Base-by-base conservation (phyloP, 164 flowering plant species). In the Tetracentron sinense region DNA sequence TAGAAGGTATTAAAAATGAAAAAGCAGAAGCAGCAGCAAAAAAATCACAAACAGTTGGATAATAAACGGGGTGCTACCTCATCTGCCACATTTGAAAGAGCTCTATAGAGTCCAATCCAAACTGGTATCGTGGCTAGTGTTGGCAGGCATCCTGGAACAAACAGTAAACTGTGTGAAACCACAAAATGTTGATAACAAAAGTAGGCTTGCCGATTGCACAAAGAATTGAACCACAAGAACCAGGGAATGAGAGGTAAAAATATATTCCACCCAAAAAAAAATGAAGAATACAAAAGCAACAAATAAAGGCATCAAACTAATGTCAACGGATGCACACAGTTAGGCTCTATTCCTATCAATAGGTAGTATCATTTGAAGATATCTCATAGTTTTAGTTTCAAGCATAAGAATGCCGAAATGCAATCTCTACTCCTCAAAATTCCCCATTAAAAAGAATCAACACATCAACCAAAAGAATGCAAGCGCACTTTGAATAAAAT, bases 61-160 rank as follows among this genome's bases (percentile, higher is more conserved):
- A 25, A 33, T 35, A 28, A 60, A 60, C 31, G 30, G 17, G 27
- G 63, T 21, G 35, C 3, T 76, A 94, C 99, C 93, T 94, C 97
- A 78, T 94, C 73, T 27, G 97, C 99, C 56, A 90, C 98, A 78
- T 93, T 93, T 61, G 98, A 93, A 72, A 93, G 94, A 46, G 98
- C 98, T 74, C 97, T 77, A 69, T 93, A 93, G 3, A 93, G 83
- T 28, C 98, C 97, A 82, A 93, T 88, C 98, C 98, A 93, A 44
- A 93, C 85, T 8, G 98, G 98, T 64, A 93, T 93, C 1, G 99
- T 94, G 26, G 93, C 93, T 66, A 94, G 89, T 29, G 99, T 94
- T 19, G 99, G 99, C 46, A 94, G 75, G 78, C 99, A 94, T 63
- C 99, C 99, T 93, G 75, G 47, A 22, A 58, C 1, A 49, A 64